Evolutionary conservation across 2,329 filamentous ascomycete species (phyloP), one percentile per base, ranked within the genome.

Genomic region (Hypoxylon sp.): DNA sequence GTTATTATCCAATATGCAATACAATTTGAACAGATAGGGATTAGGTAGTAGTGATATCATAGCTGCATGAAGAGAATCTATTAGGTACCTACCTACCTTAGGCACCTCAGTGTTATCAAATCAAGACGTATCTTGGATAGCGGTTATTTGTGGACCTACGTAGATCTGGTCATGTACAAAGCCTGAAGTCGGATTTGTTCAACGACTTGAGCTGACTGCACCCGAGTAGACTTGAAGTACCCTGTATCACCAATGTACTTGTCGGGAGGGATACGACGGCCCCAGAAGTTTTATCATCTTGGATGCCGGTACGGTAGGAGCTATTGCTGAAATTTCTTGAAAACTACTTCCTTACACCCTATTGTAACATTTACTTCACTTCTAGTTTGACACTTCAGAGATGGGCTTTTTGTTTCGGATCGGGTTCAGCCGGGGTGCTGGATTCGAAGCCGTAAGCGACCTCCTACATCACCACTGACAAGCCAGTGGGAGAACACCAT

Each of bases 191-290:
- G 1, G 35, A 3, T 26, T 58, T 13, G 11, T 29, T 22, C 11
- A 22, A 39, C 3, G 6, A 10, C 26, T 46, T 10, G 5, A 19
- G 26, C 37, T 22, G 51, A 13, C 22, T 13, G 22, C 29, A 24
- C 51, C n/a, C 13, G 33, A 37, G 52, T 55, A 55, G 52, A 55
- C 42, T 35, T 14, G 33, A 44, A 39, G 52, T 55, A 46, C 39
- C 39, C 9, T 5, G 9, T 17, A 11, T 19, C 26, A 35, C 31
- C 11, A 42, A 33, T 46, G 14, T 19, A 29, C 39, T 35, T 57
- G 14, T 9, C 11, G 19, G 39, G 8, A 11, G 46, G 11, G 14
- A 2, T 6, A 47, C 17, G 39, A 35, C 31, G 39, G 26, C 24
- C 14, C 10, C 17, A n/a, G 33, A 17, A 26, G 19, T 11, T 35